Evolutionary conservation across 768 basidiomycete genomes (phyloP), one percentile per base, ranked within the genome.

Genomic region (Agrocybe pediades): DNA sequence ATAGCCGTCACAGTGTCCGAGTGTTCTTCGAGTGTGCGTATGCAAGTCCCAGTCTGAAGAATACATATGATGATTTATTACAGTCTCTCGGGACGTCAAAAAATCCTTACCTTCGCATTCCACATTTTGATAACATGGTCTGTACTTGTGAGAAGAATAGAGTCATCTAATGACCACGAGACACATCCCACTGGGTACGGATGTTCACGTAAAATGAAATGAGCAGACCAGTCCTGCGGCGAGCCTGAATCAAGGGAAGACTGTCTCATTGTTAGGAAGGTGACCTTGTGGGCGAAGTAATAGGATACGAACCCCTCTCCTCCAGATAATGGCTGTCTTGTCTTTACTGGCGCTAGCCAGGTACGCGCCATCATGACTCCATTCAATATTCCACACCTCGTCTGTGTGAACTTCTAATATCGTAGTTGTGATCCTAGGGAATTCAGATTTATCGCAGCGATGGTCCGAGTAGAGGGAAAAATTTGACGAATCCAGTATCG

Each of bases 381-480:
- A 99, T 66, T 88, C 89, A 54, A 98, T 71, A 65, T 90, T 86
- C 95, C 96, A 98, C 40, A 99, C 95, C 68, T 99, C 94, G 65
- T 98, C 92, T 9, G 77, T 81, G 69, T 98, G 96, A 25, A 87
- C 91, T 41, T 86, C 82, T 54, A 98, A 74, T 47, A 95, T 87
- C 21, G 89, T 87, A 2, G 92, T 95, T 11, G 91, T 95, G 21
- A 88, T 76, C 41, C 83, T 81, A 6, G 97, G 97, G 72, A 99
- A 98, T 36, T 81, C 81, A 23, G 83, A 80, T 64, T 87, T 81
- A 56, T 86, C 82, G 72, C 95, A 97, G 48, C 81, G 73, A 65
- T 96, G 93, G 68, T 99, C 95, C 44, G 80, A 78, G 64, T 93
- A 92, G 45, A 99, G 73, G n/a, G 94, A 92, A 66, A 56, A 56